phyloP scores from a whole-genome alignment of 2,329 filamentous ascomycete species.

The Botrytis fragariae region DNA sequence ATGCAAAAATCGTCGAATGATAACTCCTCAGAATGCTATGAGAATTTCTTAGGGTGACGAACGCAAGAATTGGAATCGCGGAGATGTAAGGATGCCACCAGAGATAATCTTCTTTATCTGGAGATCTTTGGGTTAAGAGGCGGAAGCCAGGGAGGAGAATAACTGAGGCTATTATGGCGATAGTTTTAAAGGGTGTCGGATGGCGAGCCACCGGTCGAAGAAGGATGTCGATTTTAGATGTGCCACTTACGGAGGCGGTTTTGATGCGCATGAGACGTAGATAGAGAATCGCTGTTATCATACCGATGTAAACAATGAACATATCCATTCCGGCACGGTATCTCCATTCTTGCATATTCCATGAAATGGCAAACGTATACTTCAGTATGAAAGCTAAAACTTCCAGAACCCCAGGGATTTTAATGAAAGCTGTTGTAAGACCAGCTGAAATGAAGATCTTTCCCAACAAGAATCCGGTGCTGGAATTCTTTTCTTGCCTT shows the following conservation, averaged over 20 bases:
- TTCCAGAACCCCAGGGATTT: constrained; percentile 45
- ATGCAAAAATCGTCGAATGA: constrained; percentile 49
- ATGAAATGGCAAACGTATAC: constrained; percentile 47
- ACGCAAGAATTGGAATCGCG: constrained; percentile 52
- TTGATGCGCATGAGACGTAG: constrained; percentile 37
- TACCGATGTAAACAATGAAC: constrained; percentile 55
- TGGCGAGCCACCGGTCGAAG: constrained; percentile 24
- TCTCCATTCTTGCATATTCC: constrained; percentile 49
- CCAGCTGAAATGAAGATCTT: constrained; percentile 50
- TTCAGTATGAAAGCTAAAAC: constrained; percentile 41
- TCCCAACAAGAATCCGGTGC: constrained; percentile 43
- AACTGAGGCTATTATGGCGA: constrained; percentile 26
- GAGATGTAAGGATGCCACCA: constrained; percentile 53
- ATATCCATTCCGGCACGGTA: constrained; percentile 53
- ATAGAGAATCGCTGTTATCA: constrained; percentile 48
- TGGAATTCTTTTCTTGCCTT: constrained; percentile 44
- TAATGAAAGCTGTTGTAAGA: constrained; percentile 42
- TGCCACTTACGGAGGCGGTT: constrained; percentile 28
- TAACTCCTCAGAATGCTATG: constrained; percentile 43
- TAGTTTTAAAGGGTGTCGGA: constrained; percentile 21
- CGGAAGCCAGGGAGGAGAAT: constrained; percentile 30
- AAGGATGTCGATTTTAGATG: constrained; percentile 28
- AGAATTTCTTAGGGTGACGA: constrained; percentile 52
- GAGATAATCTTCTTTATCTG: constrained; percentile 47
- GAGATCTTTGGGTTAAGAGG: constrained; percentile 28